Base-by-base conservation (phyloP, 768 basidiomycete genomes). In the Tephrocybe sp. region DNA sequence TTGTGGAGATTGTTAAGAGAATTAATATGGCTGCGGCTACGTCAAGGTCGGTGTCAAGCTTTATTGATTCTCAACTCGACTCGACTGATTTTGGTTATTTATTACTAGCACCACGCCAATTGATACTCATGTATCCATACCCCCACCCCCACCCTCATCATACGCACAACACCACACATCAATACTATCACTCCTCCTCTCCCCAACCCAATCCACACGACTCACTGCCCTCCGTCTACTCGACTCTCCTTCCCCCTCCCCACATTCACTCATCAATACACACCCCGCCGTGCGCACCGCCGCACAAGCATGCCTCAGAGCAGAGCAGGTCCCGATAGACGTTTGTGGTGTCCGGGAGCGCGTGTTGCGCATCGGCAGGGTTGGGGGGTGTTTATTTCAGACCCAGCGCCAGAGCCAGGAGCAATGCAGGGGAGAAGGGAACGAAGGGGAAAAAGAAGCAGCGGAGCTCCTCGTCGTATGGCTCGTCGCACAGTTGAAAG, bases 341-440 rank as follows among this genome's bases (percentile, higher is more conserved):
- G 71, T 87, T 2, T 82, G 85, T 53, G 89, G 92, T 39, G 87
- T 87, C 2, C 77, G 96, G 32, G 96, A 98, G 60, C 81, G 92
- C 39, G 83, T 91, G 3, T 68, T 96, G 60, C 74, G 84, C 20
- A 89, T 96, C 7, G 80, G 83, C 3, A 78, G 87, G 45, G 76
- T 95, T 2, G 84, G 78, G 1, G n/a, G n/a, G n/a, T n/a, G n/a
- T n/a, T n/a, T n/a, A n/a, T n/a, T n/a, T n/a, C n/a, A n/a, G n/a
- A n/a, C n/a, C n/a, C n/a, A n/a, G n/a, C n/a, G n/a, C n/a, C n/a
- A n/a, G n/a, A n/a, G n/a, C n/a, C n/a, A n/a, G n/a, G n/a, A n/a
- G n/a, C n/a, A 26, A 26, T 26, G 3, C 26, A 26, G 3, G 3
- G 78, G 83, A 53, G 74, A 79, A 5, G 75, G 89, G 39, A 71